Conservation (phyloP, 2,329 filamentous ascomycete genomes). For the Xylogone sp. region DNA sequence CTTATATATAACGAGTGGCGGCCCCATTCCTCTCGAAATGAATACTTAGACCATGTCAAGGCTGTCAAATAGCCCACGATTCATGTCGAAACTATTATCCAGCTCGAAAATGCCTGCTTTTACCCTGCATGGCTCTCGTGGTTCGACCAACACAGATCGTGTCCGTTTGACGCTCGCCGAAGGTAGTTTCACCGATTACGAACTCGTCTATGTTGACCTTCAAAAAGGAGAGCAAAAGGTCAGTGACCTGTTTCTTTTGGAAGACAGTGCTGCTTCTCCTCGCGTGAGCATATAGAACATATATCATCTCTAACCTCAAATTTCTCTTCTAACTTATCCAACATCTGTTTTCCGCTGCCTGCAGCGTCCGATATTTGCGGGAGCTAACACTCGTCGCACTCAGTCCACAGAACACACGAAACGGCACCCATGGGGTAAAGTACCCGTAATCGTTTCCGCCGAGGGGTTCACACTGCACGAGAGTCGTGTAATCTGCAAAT, state of each 20-base stretch:
- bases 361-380: constrained; percentile 13
- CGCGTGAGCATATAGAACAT: constrained; percentile 15
- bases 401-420: constrained; percentile 33
- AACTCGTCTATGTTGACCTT: constrained; percentile 34
- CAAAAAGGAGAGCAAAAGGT: constrained; percentile 40
- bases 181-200: constrained; percentile 39
- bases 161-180: constrained; percentile 40
- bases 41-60: constrained; percentile 24
- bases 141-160: constrained; percentile 39
- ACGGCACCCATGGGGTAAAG: constrained; percentile 39
- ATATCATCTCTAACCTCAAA: constrained; percentile 16
- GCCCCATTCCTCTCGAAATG: constrained; percentile 12
- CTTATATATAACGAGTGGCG: constrained; percentile 13
- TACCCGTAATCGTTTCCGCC: constrained; percentile 35
- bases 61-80: constrained; percentile 20
- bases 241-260: constrained; percentile 12
- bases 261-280: constrained; percentile 16
- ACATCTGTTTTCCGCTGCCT: constrained; percentile 12
- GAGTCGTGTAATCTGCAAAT: constrained; percentile 44
- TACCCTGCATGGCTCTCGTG: constrained; percentile 36
- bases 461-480: constrained; percentile 42
- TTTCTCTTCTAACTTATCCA: constrained; percentile 12
- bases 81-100: constrained; percentile 26
- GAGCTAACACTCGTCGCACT: constrained; percentile 20
- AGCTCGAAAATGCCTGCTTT: constrained; percentile 37